Percentiles rank a stretch among this genome's conserved stretches.
Evolutionary conservation across 202 grass and related monocot species (phyloP).

Genomic region (Dendrocalamus latiflorus): DNA sequence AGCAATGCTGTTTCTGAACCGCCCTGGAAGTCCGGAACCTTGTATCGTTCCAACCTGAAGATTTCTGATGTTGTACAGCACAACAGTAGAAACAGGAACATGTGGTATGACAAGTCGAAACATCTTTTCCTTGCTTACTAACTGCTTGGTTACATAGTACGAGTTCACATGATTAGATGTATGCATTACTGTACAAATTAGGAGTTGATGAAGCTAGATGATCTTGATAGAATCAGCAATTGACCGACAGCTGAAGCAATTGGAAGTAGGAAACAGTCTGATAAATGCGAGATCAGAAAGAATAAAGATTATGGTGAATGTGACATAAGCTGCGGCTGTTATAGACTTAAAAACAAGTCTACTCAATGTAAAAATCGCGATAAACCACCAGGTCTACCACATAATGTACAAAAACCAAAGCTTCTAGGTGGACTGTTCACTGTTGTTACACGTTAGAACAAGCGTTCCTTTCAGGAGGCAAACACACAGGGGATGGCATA

Average conservation of each 20-base stretch:
- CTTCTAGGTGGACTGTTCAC: constrained; percentile 21
- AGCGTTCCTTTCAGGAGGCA: constrained; percentile 28
- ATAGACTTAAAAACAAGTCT: constrained; percentile 31
- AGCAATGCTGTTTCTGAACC: background rate
- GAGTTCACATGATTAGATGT: background rate
- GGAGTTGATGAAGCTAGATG: background rate
- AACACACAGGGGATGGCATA: constrained; percentile 18
- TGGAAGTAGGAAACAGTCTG: background rate
- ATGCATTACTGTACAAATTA: background rate
- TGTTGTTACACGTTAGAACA: constrained; percentile 49
- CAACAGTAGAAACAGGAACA: background rate
- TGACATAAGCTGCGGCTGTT: background rate
- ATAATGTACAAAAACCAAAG: constrained; percentile 51
- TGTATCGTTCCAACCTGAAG: constrained; percentile 35
- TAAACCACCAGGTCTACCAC: constrained; percentile 27
- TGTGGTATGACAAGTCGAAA: background rate
- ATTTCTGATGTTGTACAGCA: background rate
- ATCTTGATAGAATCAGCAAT: background rate
- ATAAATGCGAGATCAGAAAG: constrained; percentile 25
- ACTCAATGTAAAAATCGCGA: constrained; percentile 20
- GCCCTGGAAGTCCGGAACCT: background rate
- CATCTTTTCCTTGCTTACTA: background rate
- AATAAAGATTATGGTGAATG: no score
- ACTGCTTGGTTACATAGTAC: background rate
- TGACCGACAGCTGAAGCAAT: background rate